Percentiles rank a stretch among this genome's conserved stretches.
Evolutionary conservation across 1,284 basidiomycete species (phyloP).

Genomic region (Ganoderma sinense): DNA sequence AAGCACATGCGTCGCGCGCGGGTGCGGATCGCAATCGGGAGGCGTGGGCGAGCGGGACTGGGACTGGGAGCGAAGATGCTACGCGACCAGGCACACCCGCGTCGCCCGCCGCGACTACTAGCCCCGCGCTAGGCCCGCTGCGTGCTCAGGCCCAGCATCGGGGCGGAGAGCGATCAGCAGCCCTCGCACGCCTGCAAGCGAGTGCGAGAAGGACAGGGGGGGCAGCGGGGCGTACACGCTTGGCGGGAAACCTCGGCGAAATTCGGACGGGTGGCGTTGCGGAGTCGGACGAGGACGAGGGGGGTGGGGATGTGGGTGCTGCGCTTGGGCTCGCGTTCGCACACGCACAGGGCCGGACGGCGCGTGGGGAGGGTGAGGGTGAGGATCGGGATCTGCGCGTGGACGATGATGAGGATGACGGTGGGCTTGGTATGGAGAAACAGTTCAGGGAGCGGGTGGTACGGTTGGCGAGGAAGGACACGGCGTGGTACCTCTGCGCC

Average conservation of each 20-base stretch:
- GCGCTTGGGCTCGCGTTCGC: neutral
- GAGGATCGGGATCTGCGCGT: neutral
- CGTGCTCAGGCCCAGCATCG: neutral
- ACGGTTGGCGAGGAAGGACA: conserved; percentile 56
- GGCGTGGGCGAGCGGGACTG: neutral
- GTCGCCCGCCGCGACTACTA: neutral
- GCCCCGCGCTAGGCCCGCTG: neutral
- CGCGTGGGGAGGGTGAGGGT: neutral
- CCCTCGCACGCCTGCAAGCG: neutral
- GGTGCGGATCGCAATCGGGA: neutral
- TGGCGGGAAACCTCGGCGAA: conserved; percentile 29
- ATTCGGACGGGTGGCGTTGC: neutral
- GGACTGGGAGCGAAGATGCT: conserved; percentile 12
- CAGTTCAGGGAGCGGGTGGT: conserved; percentile 36
- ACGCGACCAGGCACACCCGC: conserved; percentile 14
- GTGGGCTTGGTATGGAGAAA: conserved; percentile 7
- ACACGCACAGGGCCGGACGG: neutral
- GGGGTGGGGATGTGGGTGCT: neutral
- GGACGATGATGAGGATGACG: neutral
- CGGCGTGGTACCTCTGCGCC: conserved; percentile 62
- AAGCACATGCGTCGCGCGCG: neutral
- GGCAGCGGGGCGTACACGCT: conserved; percentile 15
- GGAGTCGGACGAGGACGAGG: neutral
- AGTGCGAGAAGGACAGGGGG: neutral
- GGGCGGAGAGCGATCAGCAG: neutral